phyloP scores from a whole-genome alignment of 768 basidiomycete species.

The Royoungia palumana region DNA sequence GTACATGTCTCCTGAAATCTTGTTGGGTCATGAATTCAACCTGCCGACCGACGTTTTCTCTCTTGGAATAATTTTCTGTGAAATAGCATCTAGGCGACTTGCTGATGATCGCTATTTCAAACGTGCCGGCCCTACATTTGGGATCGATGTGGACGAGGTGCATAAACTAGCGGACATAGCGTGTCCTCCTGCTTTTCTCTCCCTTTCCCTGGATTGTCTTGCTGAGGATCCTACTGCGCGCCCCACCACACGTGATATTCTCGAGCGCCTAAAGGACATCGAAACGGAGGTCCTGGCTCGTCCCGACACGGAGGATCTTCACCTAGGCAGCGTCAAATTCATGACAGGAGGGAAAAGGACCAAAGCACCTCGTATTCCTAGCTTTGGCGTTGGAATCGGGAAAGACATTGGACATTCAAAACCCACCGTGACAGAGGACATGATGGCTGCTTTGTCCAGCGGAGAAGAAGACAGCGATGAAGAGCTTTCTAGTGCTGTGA shows the following conservation, averaged over 20 bases:
- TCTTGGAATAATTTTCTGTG: slow-evolving; percentile 88
- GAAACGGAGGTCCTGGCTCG: slow-evolving; percentile 79
- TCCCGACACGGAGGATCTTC: slow-evolving; percentile 63
- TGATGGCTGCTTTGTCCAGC: slow-evolving; percentile 32
- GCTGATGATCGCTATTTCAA: slow-evolving; percentile 81
- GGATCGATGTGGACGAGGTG: slow-evolving; percentile 74
- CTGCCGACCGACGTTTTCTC: slow-evolving; percentile 94
- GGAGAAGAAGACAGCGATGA: slow-evolving; percentile 60
- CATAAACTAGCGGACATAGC: slow-evolving; percentile 60
- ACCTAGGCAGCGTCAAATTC: slow-evolving; percentile 84
- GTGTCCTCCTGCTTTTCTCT: slow-evolving; percentile 75
- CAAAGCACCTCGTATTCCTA: slow-evolving; percentile 73
- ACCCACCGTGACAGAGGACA: slow-evolving; percentile 35
- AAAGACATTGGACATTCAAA: slow-evolving; percentile 47
- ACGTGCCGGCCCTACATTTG: slow-evolving; percentile 75
- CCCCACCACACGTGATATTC: slow-evolving; percentile 73
- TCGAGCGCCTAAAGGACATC: slow-evolving; percentile 74
- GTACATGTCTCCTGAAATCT: slow-evolving; percentile 97
- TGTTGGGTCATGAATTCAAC: slow-evolving; percentile 88
- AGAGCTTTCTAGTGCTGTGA: slow-evolving; percentile 62
- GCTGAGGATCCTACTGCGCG: slow-evolving; percentile 59
- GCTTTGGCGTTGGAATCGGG: slow-evolving; percentile 73
- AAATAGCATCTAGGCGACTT: slow-evolving; percentile 80
- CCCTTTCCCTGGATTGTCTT: slow-evolving; percentile 78
- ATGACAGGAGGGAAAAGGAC: slow-evolving; percentile 67